Conservation (phyloP, 2,329 filamentous ascomycete genomes). For the Botrytis porri region DNA sequence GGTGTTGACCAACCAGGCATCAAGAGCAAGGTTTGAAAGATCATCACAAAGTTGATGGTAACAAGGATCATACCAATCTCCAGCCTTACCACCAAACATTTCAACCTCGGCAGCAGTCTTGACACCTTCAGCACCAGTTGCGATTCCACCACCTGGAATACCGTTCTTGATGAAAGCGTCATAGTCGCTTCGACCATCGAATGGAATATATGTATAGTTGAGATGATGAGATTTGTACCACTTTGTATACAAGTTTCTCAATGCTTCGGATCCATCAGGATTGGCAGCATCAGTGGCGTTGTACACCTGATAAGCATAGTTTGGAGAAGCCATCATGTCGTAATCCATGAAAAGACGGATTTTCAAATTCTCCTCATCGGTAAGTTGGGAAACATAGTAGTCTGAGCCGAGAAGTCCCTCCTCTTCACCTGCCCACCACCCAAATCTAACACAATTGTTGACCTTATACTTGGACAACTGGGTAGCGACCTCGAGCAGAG, state of each 20-base stretch:
- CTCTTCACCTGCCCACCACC: slow-evolving; percentile 67
- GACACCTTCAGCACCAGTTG: slow-evolving; percentile 72
- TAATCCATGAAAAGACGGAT: slow-evolving; percentile 68
- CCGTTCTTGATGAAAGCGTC: slow-evolving; percentile 70
- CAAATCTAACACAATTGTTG: slow-evolving; percentile 64
- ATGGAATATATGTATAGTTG: slow-evolving; percentile 68
- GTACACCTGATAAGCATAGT: slow-evolving; percentile 68
- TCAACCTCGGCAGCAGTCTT: slow-evolving; percentile 66
- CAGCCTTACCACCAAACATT: slow-evolving; percentile 69
- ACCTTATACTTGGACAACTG: slow-evolving; percentile 56
- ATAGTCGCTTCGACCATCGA: slow-evolving; percentile 79
- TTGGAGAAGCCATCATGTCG: slow-evolving; percentile 66
- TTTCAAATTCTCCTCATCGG: slow-evolving; percentile 56
- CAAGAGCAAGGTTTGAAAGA: slow-evolving; percentile 54
- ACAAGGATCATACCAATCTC: slow-evolving; percentile 56
- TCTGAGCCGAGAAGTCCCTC: slow-evolving; percentile 63
- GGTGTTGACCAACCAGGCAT: slow-evolving; percentile 60
- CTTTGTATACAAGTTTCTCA: slow-evolving; percentile 64
- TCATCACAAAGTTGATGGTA: slow-evolving; percentile 63
- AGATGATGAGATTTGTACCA: slow-evolving; percentile 62
- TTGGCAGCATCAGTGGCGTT: slow-evolving; percentile 67
- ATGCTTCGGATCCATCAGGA: slow-evolving; percentile 67
- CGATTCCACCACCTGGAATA: slow-evolving; percentile 72
- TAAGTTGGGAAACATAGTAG: slow-evolving; percentile 56
- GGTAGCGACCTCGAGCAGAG: slow-evolving; percentile 60